Base-by-base conservation (phyloP, 805 yeast species). In the Suhomyces sp. region DNA sequence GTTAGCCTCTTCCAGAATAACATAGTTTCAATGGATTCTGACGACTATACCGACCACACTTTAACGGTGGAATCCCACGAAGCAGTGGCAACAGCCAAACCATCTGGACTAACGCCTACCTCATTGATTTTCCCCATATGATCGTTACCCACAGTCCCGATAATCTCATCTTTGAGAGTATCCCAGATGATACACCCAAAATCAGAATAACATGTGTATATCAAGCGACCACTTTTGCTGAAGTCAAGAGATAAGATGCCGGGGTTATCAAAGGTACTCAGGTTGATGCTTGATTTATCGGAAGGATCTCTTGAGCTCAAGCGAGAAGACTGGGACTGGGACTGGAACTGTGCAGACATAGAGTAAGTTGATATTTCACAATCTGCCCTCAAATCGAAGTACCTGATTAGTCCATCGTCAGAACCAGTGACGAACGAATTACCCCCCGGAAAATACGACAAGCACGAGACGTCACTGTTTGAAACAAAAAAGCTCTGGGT, bases 151-250 rank as follows among this genome's bases (percentile, higher is more conserved):
- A 87, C 53, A 13, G 73, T 65, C 1, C 87, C 88, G 5, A 86
- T 76, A 11, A 83, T 61, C 36, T 76, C 79, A 10, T 77, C 79
- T 38, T 75, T 77, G 12, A 88, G 60, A 1, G 76, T 62, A 54
- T 88, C 97, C 93, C 95, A 85, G 3, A 83, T 70, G 13, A 82
- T 61, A 47, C 91, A 81, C 2, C 85, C 83, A 36, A 75, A 72
- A 38, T 88, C 93, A 0, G 88, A 77, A 53, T 85, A 85, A 34
- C 91, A 81, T 2, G 80, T 73, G 54, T 81, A 83, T 65, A 88
- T 59, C 16, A 87, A 56, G 29, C 96, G 61, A 0, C 95, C 95
- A 22, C 88, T 79, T 6, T 59, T 62, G 30, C 95, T 81, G 48
- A 83, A 80, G 53, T 82, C 91, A 12, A 88, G 48, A 0, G 93